Evolutionary conservation across 345 rosid species (phyloP), one percentile per base, ranked within the genome.

Genomic region (Syzygium oleosum): DNA sequence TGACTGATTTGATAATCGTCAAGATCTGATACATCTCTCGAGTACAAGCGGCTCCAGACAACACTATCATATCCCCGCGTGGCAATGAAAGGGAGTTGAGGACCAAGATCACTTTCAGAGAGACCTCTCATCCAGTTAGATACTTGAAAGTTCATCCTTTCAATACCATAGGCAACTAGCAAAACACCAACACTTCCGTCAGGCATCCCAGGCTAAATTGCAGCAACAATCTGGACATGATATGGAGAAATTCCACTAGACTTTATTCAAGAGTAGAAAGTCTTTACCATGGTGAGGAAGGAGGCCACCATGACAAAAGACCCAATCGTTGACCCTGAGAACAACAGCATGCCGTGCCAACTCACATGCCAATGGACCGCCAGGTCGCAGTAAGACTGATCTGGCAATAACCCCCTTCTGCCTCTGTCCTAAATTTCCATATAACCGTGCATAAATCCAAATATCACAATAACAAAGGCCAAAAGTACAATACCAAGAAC

Each of bases 291-390:
- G 99, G 88, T 91, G 97, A 91, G 99, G 99, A 90, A 96, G 98
- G 88, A 97, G 95, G 86, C 99, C 99, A 15, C 99, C 99, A 31
- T 97, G 99, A 88, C 99, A 97, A 92, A 97, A 97, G 68, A 97
- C 86, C 99, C 99, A 97, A 87, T 97, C 96, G 91, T 97, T 97
- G 88, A 96, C 92, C 89, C 92, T 94, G 84, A 97, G 94, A 55
- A 92, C 93, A 55, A 96, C 96, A 34, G 95, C 90, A 38, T 97
- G 98, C 84, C 93, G 93, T 4, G 98, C 92, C 92, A 97, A 88
- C 85, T 96, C 97, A 84, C 94, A 91, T 12, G 99, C 99, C 89
- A 97, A 86, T 19, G 92, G 96, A 90, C 99, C 98, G 16, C 99
- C 99, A 7, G 98, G 98, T 90, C 95, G 94, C 85, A 96, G 90